Evolutionary conservation across 352 stramenopile genomes (phyloP).

Genomic region (Lagenidium giganteum): DNA sequence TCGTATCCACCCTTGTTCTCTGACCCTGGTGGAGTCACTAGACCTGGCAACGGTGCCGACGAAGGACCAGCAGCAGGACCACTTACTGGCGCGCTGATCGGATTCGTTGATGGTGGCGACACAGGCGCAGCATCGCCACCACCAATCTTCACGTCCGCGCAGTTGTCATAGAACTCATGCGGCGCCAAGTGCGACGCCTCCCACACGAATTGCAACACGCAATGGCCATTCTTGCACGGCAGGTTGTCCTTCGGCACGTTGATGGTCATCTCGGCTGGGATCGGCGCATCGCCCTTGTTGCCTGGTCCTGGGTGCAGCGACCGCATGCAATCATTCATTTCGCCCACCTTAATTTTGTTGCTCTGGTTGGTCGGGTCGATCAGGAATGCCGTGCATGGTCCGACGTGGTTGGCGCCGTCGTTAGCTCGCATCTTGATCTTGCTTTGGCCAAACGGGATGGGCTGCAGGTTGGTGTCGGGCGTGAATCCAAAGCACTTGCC

Average conservation of each 20-base stretch:
- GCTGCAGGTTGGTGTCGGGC: slow-evolving; percentile 12
- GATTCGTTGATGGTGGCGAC: no score
- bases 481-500: slow-evolving; percentile 16
- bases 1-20: no score
- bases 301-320: slow-evolving; percentile 14
- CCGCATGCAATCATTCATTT: slow-evolving; percentile 17
- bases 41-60: no score
- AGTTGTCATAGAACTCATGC: slow-evolving; percentile 20
- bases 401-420: slow-evolving; percentile 19
- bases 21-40: no score
- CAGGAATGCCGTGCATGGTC: slow-evolving; percentile 10
- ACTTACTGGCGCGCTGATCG: no score
- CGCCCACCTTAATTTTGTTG: slow-evolving; percentile 15
- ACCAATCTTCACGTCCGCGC: no score
- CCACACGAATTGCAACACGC: slow-evolving; percentile 15
- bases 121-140: no score
- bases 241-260: slow-evolving; percentile 12
- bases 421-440: slow-evolving; percentile 22
- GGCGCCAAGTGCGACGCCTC: slow-evolving; percentile 15
- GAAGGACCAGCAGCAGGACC: no score
- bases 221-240: slow-evolving; percentile 19
- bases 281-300: slow-evolving; percentile 12
- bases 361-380: slow-evolving; percentile 13
- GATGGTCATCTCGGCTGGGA: slow-evolving; percentile 18
- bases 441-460: slow-evolving; percentile 2